Evolutionary conservation across 805 yeast genomes (phyloP), one percentile per base, ranked within the genome.

Genomic region (Osmozyma mogii): DNA sequence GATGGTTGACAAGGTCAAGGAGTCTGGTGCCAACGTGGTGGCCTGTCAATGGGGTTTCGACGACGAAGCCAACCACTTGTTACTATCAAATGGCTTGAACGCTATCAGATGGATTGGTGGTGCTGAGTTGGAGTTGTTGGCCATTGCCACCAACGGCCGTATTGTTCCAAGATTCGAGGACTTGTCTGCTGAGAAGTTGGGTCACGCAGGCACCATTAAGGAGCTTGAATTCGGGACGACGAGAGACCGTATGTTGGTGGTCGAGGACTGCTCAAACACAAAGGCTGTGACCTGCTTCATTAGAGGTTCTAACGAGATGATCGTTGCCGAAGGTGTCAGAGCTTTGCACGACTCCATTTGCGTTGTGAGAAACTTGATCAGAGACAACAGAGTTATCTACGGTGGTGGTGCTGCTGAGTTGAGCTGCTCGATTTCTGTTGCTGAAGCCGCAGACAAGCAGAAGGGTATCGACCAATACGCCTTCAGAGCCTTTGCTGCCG

Each of bases 41-140:
- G 89, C 94, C 22, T 92, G 98, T 63, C 98, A 89, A 65, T 89
- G 98, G 98, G 98, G 98, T 11, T 92, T 89, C 49, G 98, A 89
- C 57, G 98, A 89, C 56, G 98, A 89, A 65, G 97, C 97, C 24
- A 89, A 89, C 61, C 96, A 92, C 58, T 62, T 92, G 52, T 68
- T 92, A 36, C 66, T 88, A 44, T 82, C 89, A 47, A 85, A 89
- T 58, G 73, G 84, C 24, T 70, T 92, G 40, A 95, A 96, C 22
- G 97, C 97, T 15, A 92, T 92, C 23, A 78, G 99, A 65, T 92
- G 99, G 99, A 95, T 92, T 30, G 98, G 97, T 37, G 98, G 97
- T 25, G 84, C 94, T 30, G 98, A 89, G 49, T 70, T 89, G 45
- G 98, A 89, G 64, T 72, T 85, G 41, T 78, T 94, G 49, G 98